Conservation (phyloP, 1,284 basidiomycete species). For the Ustilago cynodontis region DNA sequence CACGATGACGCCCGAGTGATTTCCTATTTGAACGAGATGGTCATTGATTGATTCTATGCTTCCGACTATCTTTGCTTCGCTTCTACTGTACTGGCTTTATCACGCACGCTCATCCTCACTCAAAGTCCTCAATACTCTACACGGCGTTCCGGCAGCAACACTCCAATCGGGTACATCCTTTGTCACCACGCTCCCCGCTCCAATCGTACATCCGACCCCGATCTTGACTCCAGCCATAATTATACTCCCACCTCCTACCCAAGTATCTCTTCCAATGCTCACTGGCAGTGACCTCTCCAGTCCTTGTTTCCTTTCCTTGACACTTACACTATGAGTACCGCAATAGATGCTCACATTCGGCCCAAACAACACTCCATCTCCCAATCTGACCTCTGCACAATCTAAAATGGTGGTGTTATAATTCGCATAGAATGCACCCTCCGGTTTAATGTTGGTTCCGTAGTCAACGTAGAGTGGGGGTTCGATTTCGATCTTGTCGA, state of each 20-base stretch:
- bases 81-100: neutral
- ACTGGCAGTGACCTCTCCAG: conserved; percentile 59
- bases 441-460: conserved; percentile 62
- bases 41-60: too few species aligned
- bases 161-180: conserved; percentile 71
- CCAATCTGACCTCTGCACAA: conserved; percentile 54
- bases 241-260: conserved; percentile 71
- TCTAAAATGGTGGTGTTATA: conserved; percentile 61
- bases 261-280: conserved; percentile 53
- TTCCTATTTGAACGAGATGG: too few species aligned
- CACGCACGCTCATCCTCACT: conserved; percentile 51
- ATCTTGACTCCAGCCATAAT: conserved; percentile 72
- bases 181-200: conserved; percentile 73
- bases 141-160: conserved; percentile 73
- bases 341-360: conserved; percentile 61
- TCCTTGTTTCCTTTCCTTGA: conserved; percentile 54
- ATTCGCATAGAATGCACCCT: conserved; percentile 62
- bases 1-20: too few species aligned
- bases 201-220: conserved; percentile 72
- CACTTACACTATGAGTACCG: conserved; percentile 54
- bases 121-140: conserved; percentile 70
- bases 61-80: neutral
- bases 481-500: conserved; percentile 36
- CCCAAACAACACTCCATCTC: conserved; percentile 58
- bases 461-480: conserved; percentile 57